Evolutionary conservation across 495 filamentous ascomycete genomes (phyloP).

Genomic region (Paragyromitra xinjiangensis): DNA sequence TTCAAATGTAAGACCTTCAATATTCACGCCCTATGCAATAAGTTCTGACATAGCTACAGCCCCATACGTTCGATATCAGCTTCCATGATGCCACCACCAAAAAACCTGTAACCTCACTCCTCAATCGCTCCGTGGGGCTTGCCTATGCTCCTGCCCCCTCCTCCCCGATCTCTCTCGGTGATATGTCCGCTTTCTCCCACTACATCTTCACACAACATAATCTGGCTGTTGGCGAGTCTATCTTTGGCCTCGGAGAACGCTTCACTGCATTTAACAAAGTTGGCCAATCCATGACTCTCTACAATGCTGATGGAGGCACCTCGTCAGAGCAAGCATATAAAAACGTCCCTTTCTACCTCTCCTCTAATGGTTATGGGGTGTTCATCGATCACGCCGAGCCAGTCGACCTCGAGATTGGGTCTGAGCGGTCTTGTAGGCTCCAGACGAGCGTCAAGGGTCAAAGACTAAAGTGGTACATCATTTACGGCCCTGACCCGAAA

Average conservation of each 20-base stretch:
- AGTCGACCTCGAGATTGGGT: constrained; percentile 72
- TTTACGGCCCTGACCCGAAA: constrained; percentile 73
- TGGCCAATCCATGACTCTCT: constrained; percentile 72
- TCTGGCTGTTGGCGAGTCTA: constrained; percentile 71
- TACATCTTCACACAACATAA: constrained; percentile 72
- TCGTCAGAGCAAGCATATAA: constrained; percentile 77
- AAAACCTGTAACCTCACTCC: constrained; percentile 67
- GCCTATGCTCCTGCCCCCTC: constrained; percentile 65
- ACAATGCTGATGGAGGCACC: constrained; percentile 78
- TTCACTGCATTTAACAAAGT: constrained; percentile 77
- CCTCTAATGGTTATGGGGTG: constrained; percentile 73
- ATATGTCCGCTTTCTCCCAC: constrained; percentile 66
- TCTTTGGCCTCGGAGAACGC: constrained; percentile 75
- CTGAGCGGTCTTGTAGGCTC: constrained; percentile 71
- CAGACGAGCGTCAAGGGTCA: constrained; percentile 72
- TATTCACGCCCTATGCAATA: background rate
- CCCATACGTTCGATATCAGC: constrained; percentile 67
- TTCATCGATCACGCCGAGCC: constrained; percentile 71
- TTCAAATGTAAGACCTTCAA: constrained; percentile 50
- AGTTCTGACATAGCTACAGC: constrained; percentile 26
- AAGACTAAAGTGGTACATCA: constrained; percentile 69
- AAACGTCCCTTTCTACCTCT: constrained; percentile 76
- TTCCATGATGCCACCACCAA: constrained; percentile 64
- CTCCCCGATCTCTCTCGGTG: constrained; percentile 64
- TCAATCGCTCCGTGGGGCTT: constrained; percentile 68